A percentile compares a stretch with the other conserved stretches of the same genome.
phyloP scores from a whole-genome alignment of 768 basidiomycete genomes.

The Tylopilus rubrobrunneus region DNA sequence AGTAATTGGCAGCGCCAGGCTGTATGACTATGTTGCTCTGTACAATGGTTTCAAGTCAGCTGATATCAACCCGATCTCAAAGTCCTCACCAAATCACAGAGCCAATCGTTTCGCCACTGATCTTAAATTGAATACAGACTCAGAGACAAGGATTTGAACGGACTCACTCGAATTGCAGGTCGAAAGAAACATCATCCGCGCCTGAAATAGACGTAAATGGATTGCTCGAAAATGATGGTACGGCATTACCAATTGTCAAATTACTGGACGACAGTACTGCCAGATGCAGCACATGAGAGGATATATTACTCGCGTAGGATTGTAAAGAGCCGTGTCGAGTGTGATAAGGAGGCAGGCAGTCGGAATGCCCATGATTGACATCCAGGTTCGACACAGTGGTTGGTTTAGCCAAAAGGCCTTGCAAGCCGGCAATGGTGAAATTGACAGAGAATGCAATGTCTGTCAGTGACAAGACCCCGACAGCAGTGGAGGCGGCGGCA shows the following conservation, averaged over 20 bases:
- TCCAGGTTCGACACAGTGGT: slow-evolving; percentile 56
- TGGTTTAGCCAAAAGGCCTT: slow-evolving; percentile 58
- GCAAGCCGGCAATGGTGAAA: slow-evolving; percentile 56
- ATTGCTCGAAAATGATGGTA: background rate
- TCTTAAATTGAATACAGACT: slow-evolving; percentile 3
- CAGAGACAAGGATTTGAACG: background rate
- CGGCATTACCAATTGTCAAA: slow-evolving; percentile 33
- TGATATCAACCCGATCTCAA: background rate
- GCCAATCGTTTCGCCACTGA: slow-evolving; percentile 51
- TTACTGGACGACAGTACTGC: slow-evolving; percentile 23
- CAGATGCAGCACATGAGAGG: background rate
- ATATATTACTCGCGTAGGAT: slow-evolving; percentile 48
- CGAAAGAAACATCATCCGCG: slow-evolving; percentile 62
- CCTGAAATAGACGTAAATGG: slow-evolving; percentile 44
- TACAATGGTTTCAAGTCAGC: slow-evolving; percentile 3
- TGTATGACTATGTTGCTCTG: slow-evolving; percentile 53
- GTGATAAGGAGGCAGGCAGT: slow-evolving; percentile 70
- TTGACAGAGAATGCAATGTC: slow-evolving; percentile 58
- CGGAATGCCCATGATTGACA: slow-evolving; percentile 62
- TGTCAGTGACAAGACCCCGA: slow-evolving; percentile 56
- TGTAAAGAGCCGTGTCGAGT: slow-evolving; percentile 55
- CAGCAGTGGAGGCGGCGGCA: slow-evolving; percentile 61
- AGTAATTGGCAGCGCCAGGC: slow-evolving; percentile 54
- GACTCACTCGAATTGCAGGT: too few species aligned
- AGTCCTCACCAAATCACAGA: slow-evolving; percentile 46